These are phyloP conservation scores for Ambrosiella beaveri DNA, from an alignment of 2,329 filamentous ascomycete species.

Conservation along the genomic window DNA sequence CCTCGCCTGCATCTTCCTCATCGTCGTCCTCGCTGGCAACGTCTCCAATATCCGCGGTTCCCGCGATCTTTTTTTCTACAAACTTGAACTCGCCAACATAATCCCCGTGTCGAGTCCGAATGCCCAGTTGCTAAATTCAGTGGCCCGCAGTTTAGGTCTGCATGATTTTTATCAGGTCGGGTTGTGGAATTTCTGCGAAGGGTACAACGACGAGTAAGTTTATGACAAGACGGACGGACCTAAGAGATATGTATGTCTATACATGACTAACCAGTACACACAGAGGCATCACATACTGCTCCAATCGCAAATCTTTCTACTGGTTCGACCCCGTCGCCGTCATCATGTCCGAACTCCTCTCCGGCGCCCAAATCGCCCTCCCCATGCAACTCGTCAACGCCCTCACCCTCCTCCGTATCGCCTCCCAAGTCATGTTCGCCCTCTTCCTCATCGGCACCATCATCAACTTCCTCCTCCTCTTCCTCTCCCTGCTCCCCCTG, in stretches of 20 bases:
- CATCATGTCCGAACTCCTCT: conserved; percentile 59
- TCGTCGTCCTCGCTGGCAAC: conserved; percentile 65
- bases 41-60: conserved; percentile 44
- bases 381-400: conserved; percentile 57
- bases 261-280: background rate
- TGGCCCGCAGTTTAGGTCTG: conserved; percentile 68
- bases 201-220: conserved; percentile 47
- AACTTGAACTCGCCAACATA: conserved; percentile 66
- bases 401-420: conserved; percentile 54
- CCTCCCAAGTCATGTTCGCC: conserved; percentile 74
- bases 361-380: conserved; percentile 68
- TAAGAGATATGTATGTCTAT: background rate
- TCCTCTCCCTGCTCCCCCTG: conserved; percentile 41
- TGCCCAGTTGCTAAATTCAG: conserved; percentile 63
- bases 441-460: conserved; percentile 60
- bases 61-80: conserved; percentile 64
- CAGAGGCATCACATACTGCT: conserved; percentile 61
- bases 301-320: conserved; percentile 50
- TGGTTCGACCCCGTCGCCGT: conserved; percentile 87
- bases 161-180: conserved; percentile 93
- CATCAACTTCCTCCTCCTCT: conserved; percentile 55
- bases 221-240: background rate
- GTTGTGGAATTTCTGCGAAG: conserved; percentile 84
- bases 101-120: conserved; percentile 58
- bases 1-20: conserved; percentile 57